Base-by-base conservation (phyloP, 1,284 basidiomycete species). In the Gomphus bonarii region DNA sequence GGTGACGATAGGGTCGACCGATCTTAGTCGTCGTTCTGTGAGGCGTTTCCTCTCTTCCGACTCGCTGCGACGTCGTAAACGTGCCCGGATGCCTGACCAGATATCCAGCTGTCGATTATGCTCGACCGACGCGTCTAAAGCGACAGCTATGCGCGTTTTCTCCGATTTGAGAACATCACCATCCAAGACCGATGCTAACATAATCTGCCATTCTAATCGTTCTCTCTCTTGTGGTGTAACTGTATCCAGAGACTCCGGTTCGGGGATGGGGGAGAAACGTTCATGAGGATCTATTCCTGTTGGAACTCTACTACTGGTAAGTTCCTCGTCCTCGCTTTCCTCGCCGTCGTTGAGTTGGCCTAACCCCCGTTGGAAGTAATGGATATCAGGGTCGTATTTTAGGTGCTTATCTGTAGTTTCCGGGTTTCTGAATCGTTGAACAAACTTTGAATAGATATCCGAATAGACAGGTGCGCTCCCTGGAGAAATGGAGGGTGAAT, bases 81-180 rank as follows among this genome's bases (percentile, higher is more conserved):
- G 88, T 40, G 97, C 95, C 46, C 92, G 84, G 49, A 98, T 81
- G 58, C 90, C 91, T 62, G 95, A 77, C 95, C 95, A 99, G 55
- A 95, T 77, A 66, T 85, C 81, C 50, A 77, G 72, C 65, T 83
- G 78, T 60, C 76, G 65, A 68, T 81, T 80, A 69, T 83, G 79
- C 64, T 90, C 79, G 54, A 77, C 75, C 59, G 83, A 77, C 57
- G 81, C 77, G 66, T 84, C 77, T 62, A 91, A 72, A 44, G 81
- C 82, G 63, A 79, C 83, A 51, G 86, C 83, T 63, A 95, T 94
- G 58, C 95, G 83, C 20, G 87, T 88, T 71, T 92, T 95, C 72
- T 97, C 95, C 1, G 89, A 88, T 67, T 88, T 91, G 59, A 98
- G 78, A 6, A 98, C 93, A 66, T 97, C 93, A 14, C 95, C 94